Percentiles rank a stretch among this genome's conserved stretches.
These are phyloP conservation scores for Tolypocladium ovalisporum DNA, from an alignment of 2,329 filamentous ascomycete genomes.

Conservation along the genomic window DNA sequence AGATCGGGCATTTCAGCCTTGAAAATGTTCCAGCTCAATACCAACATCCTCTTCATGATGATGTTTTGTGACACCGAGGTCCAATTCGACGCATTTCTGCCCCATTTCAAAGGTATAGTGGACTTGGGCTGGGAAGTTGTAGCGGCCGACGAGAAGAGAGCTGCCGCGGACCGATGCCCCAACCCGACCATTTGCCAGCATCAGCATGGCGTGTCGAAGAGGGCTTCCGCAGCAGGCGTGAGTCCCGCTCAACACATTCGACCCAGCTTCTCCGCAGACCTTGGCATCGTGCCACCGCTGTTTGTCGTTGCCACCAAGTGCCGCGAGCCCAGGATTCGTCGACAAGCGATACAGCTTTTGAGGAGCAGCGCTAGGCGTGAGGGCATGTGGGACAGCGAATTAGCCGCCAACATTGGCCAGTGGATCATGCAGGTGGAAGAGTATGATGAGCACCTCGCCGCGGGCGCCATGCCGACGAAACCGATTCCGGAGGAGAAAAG, in stretches of 20 bases:
- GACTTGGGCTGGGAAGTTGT: conserved; percentile 48
- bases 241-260: conserved; percentile 41
- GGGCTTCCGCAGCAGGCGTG: conserved; percentile 29
- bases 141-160: conserved; percentile 43
- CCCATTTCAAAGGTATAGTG: conserved; percentile 43
- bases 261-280: conserved; percentile 51
- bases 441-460: conserved; percentile 16
- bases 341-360: conserved; percentile 51
- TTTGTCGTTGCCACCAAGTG: conserved; percentile 59
- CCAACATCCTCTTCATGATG: conserved; percentile 45
- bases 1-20: conserved; percentile 49
- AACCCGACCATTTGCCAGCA: conserved; percentile 33
- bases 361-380: conserved; percentile 50
- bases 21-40: conserved; percentile 53
- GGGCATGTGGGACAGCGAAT: conserved; percentile 58
- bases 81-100: conserved; percentile 43
- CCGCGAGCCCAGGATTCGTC: conserved; percentile 42
- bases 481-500: conserved; percentile 40
- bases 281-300: conserved; percentile 53
- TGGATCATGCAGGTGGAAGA: conserved; percentile 48
- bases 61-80: conserved; percentile 48
- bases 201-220: conserved; percentile 12
- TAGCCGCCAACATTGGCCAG: conserved; percentile 41
- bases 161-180: conserved; percentile 33
- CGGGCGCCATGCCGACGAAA: conserved; percentile 3